phyloP scores from a whole-genome alignment of 306 rosid species.

The Styphnolobium japonicum region DNA sequence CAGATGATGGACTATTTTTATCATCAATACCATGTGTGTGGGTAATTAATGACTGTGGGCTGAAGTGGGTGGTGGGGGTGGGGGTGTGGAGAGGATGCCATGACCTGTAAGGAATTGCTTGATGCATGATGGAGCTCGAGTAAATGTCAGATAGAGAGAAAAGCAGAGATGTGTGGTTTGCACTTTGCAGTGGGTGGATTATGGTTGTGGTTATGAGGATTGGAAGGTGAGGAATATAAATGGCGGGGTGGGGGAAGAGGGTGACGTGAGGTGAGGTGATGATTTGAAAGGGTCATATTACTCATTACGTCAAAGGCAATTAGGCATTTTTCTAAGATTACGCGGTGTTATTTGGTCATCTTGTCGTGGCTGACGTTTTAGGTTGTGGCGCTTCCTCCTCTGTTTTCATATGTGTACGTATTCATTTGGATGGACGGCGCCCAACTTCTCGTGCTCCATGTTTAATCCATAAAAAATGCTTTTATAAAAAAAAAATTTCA shows the following conservation, averaged over 20 bases:
- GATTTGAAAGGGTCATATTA: conserved; percentile 28
- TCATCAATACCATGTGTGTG: neutral
- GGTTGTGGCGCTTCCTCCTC: conserved; percentile 12
- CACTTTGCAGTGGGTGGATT: neutral
- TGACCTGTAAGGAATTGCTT: conserved; percentile 71
- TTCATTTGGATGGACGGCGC: conserved; percentile 38
- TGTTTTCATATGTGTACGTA: neutral
- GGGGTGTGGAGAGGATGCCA: conserved; percentile 38
- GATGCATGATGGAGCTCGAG: conserved; percentile 44
- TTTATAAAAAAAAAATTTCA: too few relatives aligned
- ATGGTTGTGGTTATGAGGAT: neutral
- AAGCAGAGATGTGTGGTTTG: neutral
- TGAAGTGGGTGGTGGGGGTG: conserved; percentile 19
- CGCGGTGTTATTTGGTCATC: conserved; percentile 38
- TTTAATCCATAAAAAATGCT: neutral
- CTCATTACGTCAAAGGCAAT: conserved; percentile 39
- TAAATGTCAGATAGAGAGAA: neutral
- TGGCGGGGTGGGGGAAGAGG: neutral
- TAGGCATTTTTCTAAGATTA: neutral
- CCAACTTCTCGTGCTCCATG: conserved; percentile 16
- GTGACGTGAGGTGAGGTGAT: neutral
- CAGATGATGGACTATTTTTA: neutral
- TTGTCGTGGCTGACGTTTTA: conserved; percentile 33
- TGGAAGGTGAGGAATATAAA: conserved; percentile 11
- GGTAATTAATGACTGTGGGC: conserved; percentile 16